Conservation (phyloP, 202 grass and related monocot species). For the Saccharum hybrid region DNA sequence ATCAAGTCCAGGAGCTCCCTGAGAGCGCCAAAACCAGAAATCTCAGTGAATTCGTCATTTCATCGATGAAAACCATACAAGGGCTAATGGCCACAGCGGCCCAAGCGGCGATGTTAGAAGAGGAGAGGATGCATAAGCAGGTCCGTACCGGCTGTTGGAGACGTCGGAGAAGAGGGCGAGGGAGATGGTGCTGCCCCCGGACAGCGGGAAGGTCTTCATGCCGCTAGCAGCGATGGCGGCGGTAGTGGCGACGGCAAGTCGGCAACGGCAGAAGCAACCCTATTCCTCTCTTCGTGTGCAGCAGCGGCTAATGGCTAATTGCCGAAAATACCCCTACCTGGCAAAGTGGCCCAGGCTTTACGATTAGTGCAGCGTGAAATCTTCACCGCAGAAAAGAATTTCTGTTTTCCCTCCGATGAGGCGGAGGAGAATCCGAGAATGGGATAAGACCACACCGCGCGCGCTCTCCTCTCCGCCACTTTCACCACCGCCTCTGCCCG, state of each 20-base stretch:
- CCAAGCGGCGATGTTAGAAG: neutral
- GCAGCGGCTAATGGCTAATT: no score
- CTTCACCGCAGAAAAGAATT: slow-evolving; percentile 39
- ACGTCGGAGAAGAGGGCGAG: slow-evolving; percentile 71
- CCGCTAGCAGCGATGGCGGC: neutral
- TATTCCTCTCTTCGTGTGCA: neutral
- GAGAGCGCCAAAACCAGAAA: neutral
- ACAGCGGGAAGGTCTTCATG: slow-evolving; percentile 72
- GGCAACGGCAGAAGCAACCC: neutral
- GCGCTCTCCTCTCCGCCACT: slow-evolving; percentile 43
- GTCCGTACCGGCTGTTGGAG: slow-evolving; percentile 69
- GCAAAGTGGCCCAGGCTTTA: neutral
- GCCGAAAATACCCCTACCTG: no score
- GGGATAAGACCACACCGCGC: slow-evolving; percentile 53
- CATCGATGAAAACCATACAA: neutral
- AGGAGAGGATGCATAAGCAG: neutral
- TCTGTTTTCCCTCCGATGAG: slow-evolving; percentile 6
- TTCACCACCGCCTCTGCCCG: slow-evolving; percentile 21
- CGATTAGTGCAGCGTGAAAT: slow-evolving; percentile 30
- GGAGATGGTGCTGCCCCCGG: slow-evolving; percentile 44
- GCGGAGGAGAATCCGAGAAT: neutral
- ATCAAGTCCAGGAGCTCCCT: slow-evolving; percentile 85
- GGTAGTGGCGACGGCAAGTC: no score
- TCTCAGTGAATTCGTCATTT: neutral
- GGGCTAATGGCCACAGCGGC: no score